Evolutionary conservation across 2,329 filamentous ascomycete genomes (phyloP).

Genomic region (Fusarium sulawesiense): DNA sequence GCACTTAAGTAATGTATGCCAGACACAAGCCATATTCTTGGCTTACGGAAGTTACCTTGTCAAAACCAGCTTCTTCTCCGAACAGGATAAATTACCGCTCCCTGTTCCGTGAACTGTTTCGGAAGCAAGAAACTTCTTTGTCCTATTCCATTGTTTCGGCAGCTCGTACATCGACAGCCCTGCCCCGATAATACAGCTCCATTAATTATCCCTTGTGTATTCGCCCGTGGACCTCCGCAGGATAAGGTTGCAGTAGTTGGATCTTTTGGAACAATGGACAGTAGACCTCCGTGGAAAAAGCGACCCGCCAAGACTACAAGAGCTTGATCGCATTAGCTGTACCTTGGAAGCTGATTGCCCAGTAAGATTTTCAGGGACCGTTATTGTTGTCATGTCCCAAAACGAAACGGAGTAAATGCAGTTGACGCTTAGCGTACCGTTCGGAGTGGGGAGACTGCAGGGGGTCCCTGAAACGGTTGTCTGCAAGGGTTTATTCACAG

Average conservation of each 20-base stretch:
- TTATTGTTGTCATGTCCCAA: background rate
- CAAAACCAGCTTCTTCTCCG: background rate
- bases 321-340: background rate
- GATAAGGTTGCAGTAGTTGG: constrained; percentile 27
- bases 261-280: constrained; percentile 18
- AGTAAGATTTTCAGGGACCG: background rate
- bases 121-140: constrained; percentile 10
- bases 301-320: background rate
- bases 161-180: background rate
- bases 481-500: background rate
- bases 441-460: constrained; percentile 8
- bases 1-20: constrained; percentile 3
- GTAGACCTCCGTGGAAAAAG: constrained; percentile 13
- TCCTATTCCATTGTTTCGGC: background rate
- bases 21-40: background rate
- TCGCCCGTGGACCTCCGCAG: background rate
- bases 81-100: constrained; percentile 10
- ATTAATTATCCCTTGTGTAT: background rate
- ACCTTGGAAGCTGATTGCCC: background rate
- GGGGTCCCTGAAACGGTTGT: constrained; percentile 12
- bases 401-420: constrained; percentile 21
- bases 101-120: constrained; percentile 14
- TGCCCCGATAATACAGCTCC: background rate
- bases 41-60: background rate
- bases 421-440: constrained; percentile 1